Evolutionary conservation across 2,329 filamentous ascomycete genomes (phyloP).

Genomic region (Claviceps fusiformis): DNA sequence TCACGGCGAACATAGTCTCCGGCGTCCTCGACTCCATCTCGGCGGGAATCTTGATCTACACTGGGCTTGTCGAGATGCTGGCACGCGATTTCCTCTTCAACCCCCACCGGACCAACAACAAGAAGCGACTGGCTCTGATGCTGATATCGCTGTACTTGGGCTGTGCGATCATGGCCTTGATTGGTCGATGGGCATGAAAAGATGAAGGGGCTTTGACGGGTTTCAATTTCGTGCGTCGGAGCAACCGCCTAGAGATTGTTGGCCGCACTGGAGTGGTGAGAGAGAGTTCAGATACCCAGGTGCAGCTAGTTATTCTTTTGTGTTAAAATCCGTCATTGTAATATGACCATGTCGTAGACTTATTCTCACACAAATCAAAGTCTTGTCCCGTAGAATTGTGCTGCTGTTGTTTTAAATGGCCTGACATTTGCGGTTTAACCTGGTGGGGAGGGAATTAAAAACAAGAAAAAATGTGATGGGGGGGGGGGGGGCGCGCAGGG

Average conservation of each 20-base stretch:
- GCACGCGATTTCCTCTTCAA: constrained; percentile 78
- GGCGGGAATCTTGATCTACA: constrained; percentile 78
- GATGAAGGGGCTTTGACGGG: not conserved
- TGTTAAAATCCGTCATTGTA: not conserved
- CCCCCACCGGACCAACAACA: constrained; percentile 51
- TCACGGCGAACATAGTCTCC: constrained; percentile 48
- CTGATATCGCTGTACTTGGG: constrained; percentile 51
- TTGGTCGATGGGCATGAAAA: constrained; percentile 4
- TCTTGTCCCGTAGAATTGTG: not conserved
- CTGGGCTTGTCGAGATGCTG: constrained; percentile 74
- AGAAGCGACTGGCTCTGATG: constrained; percentile 36
- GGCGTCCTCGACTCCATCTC: constrained; percentile 74
- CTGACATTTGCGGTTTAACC: not conserved
- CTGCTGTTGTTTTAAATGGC: not conserved
- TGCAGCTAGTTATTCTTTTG: not conserved
- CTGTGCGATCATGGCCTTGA: constrained; percentile 32
- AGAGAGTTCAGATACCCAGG: not conserved
- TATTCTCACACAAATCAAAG: not conserved
- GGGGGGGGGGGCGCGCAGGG: not conserved
- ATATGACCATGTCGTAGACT: not conserved
- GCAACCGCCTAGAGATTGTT: not conserved
- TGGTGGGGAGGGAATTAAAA: not conserved
- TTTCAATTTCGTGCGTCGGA: not conserved
- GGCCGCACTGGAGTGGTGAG: not conserved
- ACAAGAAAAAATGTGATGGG: too few relatives aligned